These are phyloP conservation scores for Colletotrichum graminicola DNA, from an alignment of 2,329 filamentous ascomycete genomes.

Conservation along the genomic window DNA sequence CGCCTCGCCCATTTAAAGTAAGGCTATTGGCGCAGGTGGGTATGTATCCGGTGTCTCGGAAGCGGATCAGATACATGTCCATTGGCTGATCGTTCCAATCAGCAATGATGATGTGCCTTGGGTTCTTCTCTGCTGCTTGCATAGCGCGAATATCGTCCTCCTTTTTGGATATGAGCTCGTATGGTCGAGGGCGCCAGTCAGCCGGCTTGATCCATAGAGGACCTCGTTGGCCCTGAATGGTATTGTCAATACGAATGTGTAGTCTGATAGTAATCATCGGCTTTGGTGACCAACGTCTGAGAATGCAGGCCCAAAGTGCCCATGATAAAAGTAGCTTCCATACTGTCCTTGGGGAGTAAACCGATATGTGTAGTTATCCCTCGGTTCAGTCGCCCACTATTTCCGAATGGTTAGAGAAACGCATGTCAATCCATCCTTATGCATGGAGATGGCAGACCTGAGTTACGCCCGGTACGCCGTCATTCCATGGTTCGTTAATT, in stretches of 20 bases:
- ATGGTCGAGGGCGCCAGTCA: conserved; percentile 23
- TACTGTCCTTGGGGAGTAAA: conserved; percentile 33
- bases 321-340: conserved; percentile 31
- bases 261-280: neutral
- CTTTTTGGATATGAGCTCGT: conserved; percentile 11
- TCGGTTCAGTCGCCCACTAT: conserved; percentile 31
- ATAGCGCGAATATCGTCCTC: conserved; percentile 22
- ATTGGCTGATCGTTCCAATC: conserved; percentile 33
- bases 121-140: conserved; percentile 6
- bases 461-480: conserved; percentile 30
- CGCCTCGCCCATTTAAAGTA: conserved; percentile 19
- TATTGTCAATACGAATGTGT: neutral
- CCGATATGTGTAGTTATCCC: conserved; percentile 32
- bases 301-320: conserved; percentile 30
- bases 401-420: neutral
- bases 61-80: conserved; percentile 32
- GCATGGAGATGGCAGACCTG: neutral
- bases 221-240: conserved; percentile 18
- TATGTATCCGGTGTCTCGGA: conserved; percentile 34
- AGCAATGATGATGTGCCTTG: conserved; percentile 20
- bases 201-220: conserved; percentile 28
- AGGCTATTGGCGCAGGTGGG: conserved; percentile 33
- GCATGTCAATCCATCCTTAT: neutral
- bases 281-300: conserved; percentile 15
- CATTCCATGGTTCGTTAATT: conserved; percentile 32